Evolutionary conservation across 2,329 filamentous ascomycete genomes (phyloP).

Genomic region (Botrytis galanthina): DNA sequence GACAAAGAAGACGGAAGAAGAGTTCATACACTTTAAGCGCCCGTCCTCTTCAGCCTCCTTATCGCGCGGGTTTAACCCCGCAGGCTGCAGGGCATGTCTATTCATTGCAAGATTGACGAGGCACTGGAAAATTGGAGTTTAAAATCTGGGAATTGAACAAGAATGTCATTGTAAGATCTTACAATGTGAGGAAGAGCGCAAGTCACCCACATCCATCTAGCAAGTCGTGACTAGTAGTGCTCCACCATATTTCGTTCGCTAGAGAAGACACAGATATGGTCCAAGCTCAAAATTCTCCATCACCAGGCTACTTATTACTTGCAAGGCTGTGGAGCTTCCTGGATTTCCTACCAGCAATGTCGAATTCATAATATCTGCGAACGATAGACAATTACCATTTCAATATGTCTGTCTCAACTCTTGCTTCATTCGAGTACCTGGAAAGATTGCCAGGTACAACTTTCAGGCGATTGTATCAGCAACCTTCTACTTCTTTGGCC

Average conservation of each 20-base stretch:
- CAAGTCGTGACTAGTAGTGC: background rate
- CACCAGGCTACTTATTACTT: constrained; percentile 2
- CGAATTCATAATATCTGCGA: constrained; percentile 25
- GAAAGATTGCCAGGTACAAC: constrained; percentile 87
- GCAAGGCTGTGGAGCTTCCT: constrained; percentile 5
- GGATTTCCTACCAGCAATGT: constrained; percentile 27
- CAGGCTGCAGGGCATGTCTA: background rate
- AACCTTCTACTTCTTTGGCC: constrained; percentile 90
- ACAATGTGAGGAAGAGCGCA: background rate
- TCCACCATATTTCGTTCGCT: background rate
- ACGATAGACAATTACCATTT: constrained; percentile 20
- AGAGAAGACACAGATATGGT: background rate
- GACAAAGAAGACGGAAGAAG: background rate
- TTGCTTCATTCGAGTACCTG: constrained; percentile 80
- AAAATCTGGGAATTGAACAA: background rate
- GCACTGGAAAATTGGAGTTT: background rate
- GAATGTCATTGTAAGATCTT: background rate
- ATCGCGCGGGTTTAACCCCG: background rate
- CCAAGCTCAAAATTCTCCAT: constrained; percentile 7
- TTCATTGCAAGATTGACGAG: background rate
- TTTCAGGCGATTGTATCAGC: constrained; percentile 88
- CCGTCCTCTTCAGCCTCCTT: background rate
- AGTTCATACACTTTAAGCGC: background rate
- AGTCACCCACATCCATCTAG: background rate
- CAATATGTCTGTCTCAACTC: constrained; percentile 46